Evolutionary conservation across 164 flowering plant genomes (phyloP), one percentile per base, ranked within the genome.

Genomic region (Brasenia schreberi): DNA sequence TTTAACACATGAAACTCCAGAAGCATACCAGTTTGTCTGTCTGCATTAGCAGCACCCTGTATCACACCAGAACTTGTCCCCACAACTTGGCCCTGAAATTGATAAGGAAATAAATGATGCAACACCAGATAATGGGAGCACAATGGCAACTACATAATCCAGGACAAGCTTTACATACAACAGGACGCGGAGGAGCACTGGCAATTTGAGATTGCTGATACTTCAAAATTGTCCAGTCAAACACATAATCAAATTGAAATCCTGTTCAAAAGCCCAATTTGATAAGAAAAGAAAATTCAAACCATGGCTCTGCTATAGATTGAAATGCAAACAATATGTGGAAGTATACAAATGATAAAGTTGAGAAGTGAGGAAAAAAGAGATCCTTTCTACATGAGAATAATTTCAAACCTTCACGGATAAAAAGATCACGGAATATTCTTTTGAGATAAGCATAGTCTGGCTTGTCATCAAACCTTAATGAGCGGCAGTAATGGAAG

Each of bases 201-300:
- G 88, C 77, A 67, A 85, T 81, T 73, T 88, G 91, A 52, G 95
- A 83, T 74, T 88, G 95, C 78, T 88, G 91, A 74, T 88, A 88
- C 82, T 86, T 88, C 74, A 88, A 76, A 74, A 88, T 88, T 64
- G 95, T 88, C 95, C 95, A 87, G 73, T 87, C 93, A 7, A 88
- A 23, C 68, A 6, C 90, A 77, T 88, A 88, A 81, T 86, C 95
- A 81, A 86, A 88, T 78, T 88, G 92, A 76, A 87, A 88, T 19
- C 92, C 92, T 88, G 12, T 53, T 53, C 9, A 9, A 53, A 53
- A 12, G 12, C 10, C 59, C 59, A 53, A 9, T 7, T 53, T 53
- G 12, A 58, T 17, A 16, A 43, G 10, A 42, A 49, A 42, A 58
- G 62, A 9, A 59, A 23, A 60, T 49, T 43, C 5, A 63, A 69